Base-by-base conservation (phyloP, 2,329 filamentous ascomycete genomes). In the Epichloe baconii region DNA sequence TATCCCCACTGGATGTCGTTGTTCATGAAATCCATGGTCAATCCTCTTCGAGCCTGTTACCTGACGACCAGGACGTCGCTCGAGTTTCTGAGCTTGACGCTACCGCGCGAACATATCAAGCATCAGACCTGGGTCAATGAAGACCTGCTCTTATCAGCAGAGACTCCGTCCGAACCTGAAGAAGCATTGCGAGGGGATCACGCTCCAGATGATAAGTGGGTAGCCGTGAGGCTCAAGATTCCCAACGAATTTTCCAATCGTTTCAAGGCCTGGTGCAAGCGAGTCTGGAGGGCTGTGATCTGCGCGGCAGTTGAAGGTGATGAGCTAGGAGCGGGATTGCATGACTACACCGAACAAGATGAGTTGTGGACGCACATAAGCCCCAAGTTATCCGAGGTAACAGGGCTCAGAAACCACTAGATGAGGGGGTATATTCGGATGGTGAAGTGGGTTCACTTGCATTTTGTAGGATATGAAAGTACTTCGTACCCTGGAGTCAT, bases 31-130 rank as follows among this genome's bases (percentile, higher is more conserved):
- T 77, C 76, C 48, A 77, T 80, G 14, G 76, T 82, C n/a, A 74
- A 85, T 57, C 79, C 81, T 0, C 66, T 74, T 46, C 71, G 82
- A 50, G 81, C 80, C 2, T 72, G 84, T 26, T 77, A 81, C 59
- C 68, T 86, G 38, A 85, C 83, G 44, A 71, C 83, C 56, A 78
- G 77, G 54, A 74, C 79, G 7, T 76, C 73, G 26, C 70, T 86
- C 31, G 81, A 85, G 56, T 85, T 85, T 50, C 68, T 84, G 5
- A 71, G 70, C 44, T 68, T 73, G 10, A 73, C 77, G 2, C 68
- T 82, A 47, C 75, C 75, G 11, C 54, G 59, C 2, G 62, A 71
- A 45, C 68, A 74, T 50, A 71, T 71, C 4, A 64, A 70, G 52
- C 75, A 77, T 54, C 73, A 70, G 51, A 71, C 69, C 8, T 77